phyloP scores from a whole-genome alignment of 257 asterid genomes.

The Apocynum venetum region DNA sequence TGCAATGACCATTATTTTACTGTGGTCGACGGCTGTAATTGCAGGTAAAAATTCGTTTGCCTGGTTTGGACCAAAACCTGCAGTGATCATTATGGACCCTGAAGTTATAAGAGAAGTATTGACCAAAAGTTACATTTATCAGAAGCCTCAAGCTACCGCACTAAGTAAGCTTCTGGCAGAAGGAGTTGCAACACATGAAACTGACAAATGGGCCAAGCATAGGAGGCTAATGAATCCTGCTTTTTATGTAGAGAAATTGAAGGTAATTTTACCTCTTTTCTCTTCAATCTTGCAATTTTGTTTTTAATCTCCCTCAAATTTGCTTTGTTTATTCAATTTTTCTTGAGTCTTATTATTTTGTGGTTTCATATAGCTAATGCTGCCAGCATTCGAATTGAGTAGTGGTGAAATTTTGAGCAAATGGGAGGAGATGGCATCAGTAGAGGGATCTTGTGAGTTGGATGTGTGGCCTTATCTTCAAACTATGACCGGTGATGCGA shows the following conservation, averaged over 20 bases:
- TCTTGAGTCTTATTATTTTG: no score
- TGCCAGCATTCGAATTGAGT: conserved; percentile 18
- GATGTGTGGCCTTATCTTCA: conserved; percentile 28
- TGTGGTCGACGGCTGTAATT: neutral
- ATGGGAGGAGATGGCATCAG: conserved; percentile 17
- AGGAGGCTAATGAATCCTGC: conserved; percentile 29
- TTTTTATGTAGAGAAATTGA: conserved; percentile 25
- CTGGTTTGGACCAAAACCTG: conserved; percentile 30
- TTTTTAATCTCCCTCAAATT: no score
- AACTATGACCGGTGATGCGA: conserved; percentile 22
- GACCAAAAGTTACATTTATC: conserved; percentile 13
- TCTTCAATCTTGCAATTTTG: neutral
- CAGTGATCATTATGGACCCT: conserved; percentile 22
- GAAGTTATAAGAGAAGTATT: conserved; percentile 25
- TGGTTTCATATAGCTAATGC: conserved; percentile 19
- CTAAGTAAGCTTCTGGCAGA: conserved; percentile 2
- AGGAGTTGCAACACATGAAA: conserved; percentile 19
- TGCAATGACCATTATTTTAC: no score
- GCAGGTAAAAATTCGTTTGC: conserved; percentile 20
- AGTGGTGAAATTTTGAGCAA: conserved; percentile 21
- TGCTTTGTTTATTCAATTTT: no score
- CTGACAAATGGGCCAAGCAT: conserved; percentile 30
- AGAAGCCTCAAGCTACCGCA: conserved; percentile 15
- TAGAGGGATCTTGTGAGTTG: conserved; percentile 15
- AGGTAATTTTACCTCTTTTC: conserved; percentile 3